Percentiles rank a stretch among this genome's conserved stretches.
Conservation (phyloP, 78 protist genomes). For the Pelomyxa schiedti region DNA sequence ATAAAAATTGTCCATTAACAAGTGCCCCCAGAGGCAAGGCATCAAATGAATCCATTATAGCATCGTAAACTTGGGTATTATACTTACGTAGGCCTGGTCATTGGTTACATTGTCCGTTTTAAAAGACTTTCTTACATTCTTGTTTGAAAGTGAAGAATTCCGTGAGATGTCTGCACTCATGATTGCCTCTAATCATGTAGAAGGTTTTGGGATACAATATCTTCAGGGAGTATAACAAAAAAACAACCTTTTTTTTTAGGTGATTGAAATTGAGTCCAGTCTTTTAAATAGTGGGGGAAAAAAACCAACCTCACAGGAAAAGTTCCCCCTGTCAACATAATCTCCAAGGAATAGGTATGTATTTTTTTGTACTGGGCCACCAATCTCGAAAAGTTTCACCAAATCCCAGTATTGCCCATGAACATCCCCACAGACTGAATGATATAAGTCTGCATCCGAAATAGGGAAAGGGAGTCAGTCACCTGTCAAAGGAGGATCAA, state of each 20-base stretch:
- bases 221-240: slow-evolving; percentile 78
- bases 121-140: slow-evolving; percentile 60
- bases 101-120: no score
- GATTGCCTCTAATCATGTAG: slow-evolving; percentile 90
- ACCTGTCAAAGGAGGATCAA: not conserved
- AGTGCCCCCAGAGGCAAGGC: slow-evolving; percentile 90
- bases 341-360: slow-evolving; percentile 88
- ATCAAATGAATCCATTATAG: no score
- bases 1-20: slow-evolving; percentile 75
- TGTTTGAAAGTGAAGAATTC: slow-evolving; percentile 89
- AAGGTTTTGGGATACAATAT: slow-evolving; percentile 70
- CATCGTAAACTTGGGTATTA: slow-evolving; percentile 72
- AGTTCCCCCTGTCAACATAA: slow-evolving; percentile 92
- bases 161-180: slow-evolving; percentile 93
- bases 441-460: slow-evolving; percentile 69
- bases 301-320: slow-evolving; percentile 53
- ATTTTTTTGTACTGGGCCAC: not conserved
- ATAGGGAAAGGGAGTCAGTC: not conserved
- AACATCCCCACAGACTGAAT: slow-evolving; percentile 79
- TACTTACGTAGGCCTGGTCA: slow-evolving; percentile 71
- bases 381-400: slow-evolving; percentile 65
- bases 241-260: slow-evolving; percentile 47
- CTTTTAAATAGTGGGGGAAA: not conserved
- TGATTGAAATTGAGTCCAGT: no score
- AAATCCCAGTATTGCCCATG: slow-evolving; percentile 87